Conservation (phyloP, 257 asterid genomes). For the Fraxinus excelsior region DNA sequence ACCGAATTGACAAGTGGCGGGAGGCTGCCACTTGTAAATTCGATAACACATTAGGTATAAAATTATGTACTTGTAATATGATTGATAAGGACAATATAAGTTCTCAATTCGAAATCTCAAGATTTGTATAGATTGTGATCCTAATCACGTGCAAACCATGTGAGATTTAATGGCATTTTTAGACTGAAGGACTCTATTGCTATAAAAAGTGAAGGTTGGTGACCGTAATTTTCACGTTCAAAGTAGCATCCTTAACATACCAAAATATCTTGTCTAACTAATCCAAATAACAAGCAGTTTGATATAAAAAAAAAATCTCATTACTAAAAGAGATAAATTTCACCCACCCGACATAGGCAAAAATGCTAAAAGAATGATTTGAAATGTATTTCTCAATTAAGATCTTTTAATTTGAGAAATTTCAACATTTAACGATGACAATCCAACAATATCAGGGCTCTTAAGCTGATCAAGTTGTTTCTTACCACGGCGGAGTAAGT, state of each 20-base stretch:
- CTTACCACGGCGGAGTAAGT: slow-evolving; percentile 75
- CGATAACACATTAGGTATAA: no score
- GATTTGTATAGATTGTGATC: no score
- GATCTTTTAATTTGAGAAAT: slow-evolving; percentile 36
- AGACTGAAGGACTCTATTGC: no score
- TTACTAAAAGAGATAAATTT: neutral
- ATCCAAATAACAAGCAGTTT: neutral
- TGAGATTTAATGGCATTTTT: no score
- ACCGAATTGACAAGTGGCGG: no score
- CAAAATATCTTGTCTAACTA: neutral
- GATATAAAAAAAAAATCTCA: neutral
- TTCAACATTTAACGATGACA: slow-evolving; percentile 53
- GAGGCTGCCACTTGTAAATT: no score
- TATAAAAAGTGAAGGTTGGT: neutral
- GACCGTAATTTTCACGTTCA: neutral
- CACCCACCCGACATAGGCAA: neutral
- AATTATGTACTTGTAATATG: no score
- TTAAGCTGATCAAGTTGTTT: slow-evolving; percentile 85
- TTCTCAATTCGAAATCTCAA: no score
- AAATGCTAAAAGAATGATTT: neutral
- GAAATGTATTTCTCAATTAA: neutral
- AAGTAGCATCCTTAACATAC: neutral
- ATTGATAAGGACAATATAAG: no score
- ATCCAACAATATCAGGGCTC: slow-evolving; percentile 64
- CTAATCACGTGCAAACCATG: no score